Base-by-base conservation (phyloP, 208 protist species). In the Leishmania tropica region DNA sequence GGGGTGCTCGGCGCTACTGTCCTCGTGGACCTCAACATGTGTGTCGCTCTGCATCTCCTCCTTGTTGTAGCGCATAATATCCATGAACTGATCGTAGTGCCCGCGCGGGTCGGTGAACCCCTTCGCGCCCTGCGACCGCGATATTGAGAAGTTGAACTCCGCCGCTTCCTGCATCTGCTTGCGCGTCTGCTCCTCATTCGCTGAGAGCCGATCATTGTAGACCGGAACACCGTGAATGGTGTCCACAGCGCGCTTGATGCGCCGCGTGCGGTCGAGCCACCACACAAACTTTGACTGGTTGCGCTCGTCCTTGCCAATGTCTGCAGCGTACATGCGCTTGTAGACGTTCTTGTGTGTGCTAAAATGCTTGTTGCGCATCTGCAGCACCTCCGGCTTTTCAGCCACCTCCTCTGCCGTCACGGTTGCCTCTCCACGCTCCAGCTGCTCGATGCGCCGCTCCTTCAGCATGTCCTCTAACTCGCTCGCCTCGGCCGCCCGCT, bases 151-250 rank as follows among this genome's bases (percentile, higher is more conserved):
- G 81, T 95, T 96, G 76, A 96, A 96, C 85, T 96, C 87, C 56
- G 91, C 90, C 35, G 93, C 93, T 83, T 96, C 91, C n/a, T 87
- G 87, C 93, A 96, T 96, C 83, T 95, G 90, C 80, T 93, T 87
- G 70, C 91, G 88, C 28, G 87, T 93, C 84, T 96, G 92, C 82
- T 93, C 92, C 79, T 96, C 93, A 75, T 95, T 96, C 47, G 91
- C 92, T 40, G 93, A 89, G 13, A 96, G 84, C 0, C 93, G 90
- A 40, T 96, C 90, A 78, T 96, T 96, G 88, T 96, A 96, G 28
- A 95, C 76, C n/a, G 93, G 91, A 21, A 96, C 93, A 64, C 93
- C 92, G 78, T 96, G 90, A 67, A 96, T 95, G 19, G 83, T 95
- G 83, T 96, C 93, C 75, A 94, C 90, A 10, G 89, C 91, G 31